A percentile compares a stretch with the other conserved stretches of the same genome.
Conservation (phyloP, 257 asterid species). For the Solanum ahanhuiri region DNA sequence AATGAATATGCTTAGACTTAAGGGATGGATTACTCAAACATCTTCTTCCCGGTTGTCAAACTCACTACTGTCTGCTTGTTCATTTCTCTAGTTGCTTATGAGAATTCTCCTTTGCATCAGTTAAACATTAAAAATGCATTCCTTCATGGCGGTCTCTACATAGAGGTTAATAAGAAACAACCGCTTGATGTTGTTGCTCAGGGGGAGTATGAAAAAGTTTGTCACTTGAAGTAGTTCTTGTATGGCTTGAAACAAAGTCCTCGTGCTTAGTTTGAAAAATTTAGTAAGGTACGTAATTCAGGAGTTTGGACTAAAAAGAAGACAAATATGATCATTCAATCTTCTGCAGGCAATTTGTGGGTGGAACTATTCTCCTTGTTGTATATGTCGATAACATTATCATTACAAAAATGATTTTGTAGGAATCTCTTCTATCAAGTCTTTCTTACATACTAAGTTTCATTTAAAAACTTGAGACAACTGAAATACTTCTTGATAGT, state of each 20-base stretch:
- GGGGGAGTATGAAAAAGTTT: neutral
- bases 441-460: no score
- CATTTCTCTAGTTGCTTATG: neutral
- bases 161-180: neutral
- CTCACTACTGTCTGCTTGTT: neutral
- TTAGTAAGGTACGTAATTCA: neutral
- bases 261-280: neutral
- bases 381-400: no score
- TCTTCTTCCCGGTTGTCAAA: neutral
- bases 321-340: neutral
- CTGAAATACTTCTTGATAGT: neutral
- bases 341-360: neutral
- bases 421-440: neutral
- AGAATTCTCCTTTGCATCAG: neutral
- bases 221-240: neutral
- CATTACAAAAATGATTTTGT: neutral
- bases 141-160: neutral
- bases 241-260: neutral
- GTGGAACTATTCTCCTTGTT: neutral
- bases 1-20: neutral
- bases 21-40: neutral
- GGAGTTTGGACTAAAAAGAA: neutral
- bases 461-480: neutral
- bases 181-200: neutral
- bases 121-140: neutral